Conservation (phyloP, 2,329 filamentous ascomycete genomes). For the Paecilomyces sp. region DNA sequence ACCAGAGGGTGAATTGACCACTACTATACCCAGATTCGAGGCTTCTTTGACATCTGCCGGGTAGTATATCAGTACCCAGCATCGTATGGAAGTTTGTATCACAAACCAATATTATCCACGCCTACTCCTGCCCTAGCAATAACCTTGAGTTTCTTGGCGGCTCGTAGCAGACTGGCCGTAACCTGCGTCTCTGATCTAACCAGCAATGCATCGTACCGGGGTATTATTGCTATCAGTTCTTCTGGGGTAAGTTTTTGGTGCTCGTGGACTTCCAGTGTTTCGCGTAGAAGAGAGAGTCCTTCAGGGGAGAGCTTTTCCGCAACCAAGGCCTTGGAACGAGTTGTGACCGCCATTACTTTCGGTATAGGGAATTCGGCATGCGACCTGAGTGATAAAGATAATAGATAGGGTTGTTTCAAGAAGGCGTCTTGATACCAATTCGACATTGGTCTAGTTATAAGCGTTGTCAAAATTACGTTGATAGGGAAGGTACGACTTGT, state of each 20-base stretch:
- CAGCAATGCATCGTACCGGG: conserved; percentile 67
- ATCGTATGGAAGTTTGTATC: neutral
- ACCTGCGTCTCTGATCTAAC: conserved; percentile 78
- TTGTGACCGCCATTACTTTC: conserved; percentile 12
- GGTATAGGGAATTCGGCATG: conserved; percentile 28
- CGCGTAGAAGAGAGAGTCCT: conserved; percentile 61
- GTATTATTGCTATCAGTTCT: conserved; percentile 60
- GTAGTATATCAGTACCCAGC: neutral
- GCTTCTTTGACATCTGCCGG: conserved; percentile 57
- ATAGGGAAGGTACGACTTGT: no score
- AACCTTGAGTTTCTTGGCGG: conserved; percentile 64
- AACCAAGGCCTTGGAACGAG: conserved; percentile 55
- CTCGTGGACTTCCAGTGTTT: conserved; percentile 63
- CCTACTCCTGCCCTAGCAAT: conserved; percentile 75
- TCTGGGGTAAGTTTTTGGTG: conserved; percentile 55
- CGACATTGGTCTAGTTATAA: no score
- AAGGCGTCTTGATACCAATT: no score
- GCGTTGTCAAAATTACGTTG: no score
- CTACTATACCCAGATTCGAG: conserved; percentile 66
- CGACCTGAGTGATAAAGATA: conserved; percentile 10
- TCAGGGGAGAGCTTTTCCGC: conserved; percentile 77
- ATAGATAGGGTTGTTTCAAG: neutral
- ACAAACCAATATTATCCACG: conserved; percentile 65
- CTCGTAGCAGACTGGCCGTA: conserved; percentile 58
- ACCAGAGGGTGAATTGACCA: conserved; percentile 71